phyloP scores from a whole-genome alignment of 768 basidiomycete genomes.

The Leccinum boreale region DNA sequence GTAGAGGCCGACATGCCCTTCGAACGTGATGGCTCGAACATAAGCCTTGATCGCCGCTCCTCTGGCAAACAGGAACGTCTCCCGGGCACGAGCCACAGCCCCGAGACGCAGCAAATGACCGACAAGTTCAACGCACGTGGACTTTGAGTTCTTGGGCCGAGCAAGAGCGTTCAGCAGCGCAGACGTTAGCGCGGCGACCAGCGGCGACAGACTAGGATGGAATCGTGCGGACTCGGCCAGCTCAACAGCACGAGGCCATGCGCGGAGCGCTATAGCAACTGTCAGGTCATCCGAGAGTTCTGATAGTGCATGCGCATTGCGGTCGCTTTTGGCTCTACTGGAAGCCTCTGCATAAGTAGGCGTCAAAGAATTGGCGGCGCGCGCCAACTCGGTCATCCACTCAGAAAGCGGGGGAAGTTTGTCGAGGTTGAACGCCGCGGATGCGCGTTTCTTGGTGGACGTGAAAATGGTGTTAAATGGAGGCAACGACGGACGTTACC shows the following conservation, averaged over 20 bases:
- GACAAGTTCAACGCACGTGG: slow-evolving; percentile 66
- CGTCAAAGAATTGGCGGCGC: slow-evolving; percentile 42
- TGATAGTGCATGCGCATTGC: slow-evolving; percentile 81
- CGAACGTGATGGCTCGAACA: slow-evolving; percentile 85
- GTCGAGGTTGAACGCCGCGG: slow-evolving; percentile 33
- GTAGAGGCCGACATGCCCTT: slow-evolving; percentile 83
- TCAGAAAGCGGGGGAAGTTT: slow-evolving; percentile 64
- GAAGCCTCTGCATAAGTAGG: slow-evolving; percentile 35
- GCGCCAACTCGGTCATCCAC: slow-evolving; percentile 71
- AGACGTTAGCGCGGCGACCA: slow-evolving; percentile 65
- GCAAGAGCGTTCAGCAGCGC: slow-evolving; percentile 75
- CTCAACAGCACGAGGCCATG: slow-evolving; percentile 85
- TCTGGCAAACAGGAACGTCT: slow-evolving; percentile 78
- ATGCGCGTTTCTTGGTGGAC: slow-evolving; percentile 27
- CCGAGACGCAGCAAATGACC: slow-evolving; percentile 71
- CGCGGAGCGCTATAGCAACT: slow-evolving; percentile 83
- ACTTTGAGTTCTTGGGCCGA: slow-evolving; percentile 73
- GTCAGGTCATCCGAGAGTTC: slow-evolving; percentile 92
- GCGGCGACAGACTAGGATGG: slow-evolving; percentile 58
- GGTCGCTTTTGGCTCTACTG: slow-evolving; percentile 72
- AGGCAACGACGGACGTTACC: slow-evolving; percentile 28
- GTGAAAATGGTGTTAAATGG: background rate
- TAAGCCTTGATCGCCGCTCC: slow-evolving; percentile 69
- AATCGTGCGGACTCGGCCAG: slow-evolving; percentile 81
- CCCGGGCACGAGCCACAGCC: slow-evolving; percentile 68